phyloP scores from a whole-genome alignment of 2,329 filamentous ascomycete species.

The Calycina herbarum region DNA sequence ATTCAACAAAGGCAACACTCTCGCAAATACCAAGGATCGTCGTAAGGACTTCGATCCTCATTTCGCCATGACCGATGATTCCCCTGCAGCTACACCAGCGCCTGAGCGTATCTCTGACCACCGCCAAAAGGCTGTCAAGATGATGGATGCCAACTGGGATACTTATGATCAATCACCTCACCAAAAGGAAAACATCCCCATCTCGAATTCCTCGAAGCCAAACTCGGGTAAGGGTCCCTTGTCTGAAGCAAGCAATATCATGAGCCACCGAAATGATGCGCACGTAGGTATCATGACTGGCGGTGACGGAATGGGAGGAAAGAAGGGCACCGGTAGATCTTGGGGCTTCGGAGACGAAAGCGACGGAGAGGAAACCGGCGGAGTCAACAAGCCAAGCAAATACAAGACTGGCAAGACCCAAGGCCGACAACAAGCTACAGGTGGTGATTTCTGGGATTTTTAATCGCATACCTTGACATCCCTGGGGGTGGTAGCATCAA shows the following conservation, averaged over 20 bases:
- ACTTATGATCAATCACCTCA: constrained; percentile 57
- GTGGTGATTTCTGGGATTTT: constrained; percentile 42
- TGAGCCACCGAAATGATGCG: constrained; percentile 35
- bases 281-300: constrained; percentile 31
- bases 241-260: constrained; percentile 32
- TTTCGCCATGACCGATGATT: constrained; percentile 72
- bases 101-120: constrained; percentile 54
- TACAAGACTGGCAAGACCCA: constrained; percentile 32
- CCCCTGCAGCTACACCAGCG: constrained; percentile 48
- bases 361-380: constrained; percentile 43
- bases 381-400: constrained; percentile 30
- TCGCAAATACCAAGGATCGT: constrained; percentile 72
- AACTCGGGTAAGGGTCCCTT: constrained; percentile 32
- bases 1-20: constrained; percentile 36
- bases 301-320: constrained; percentile 34
- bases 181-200: constrained; percentile 43
- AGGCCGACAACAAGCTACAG: constrained; percentile 31
- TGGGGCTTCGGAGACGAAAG: constrained; percentile 60
- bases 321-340: constrained; percentile 37
- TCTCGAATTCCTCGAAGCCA: constrained; percentile 22
- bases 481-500: neutral
- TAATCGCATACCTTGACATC: constrained; percentile 21
- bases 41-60: constrained; percentile 76
- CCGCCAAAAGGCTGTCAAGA: constrained; percentile 69
- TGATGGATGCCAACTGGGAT: constrained; percentile 68